Evolutionary conservation across 805 yeast species (phyloP).

Genomic region (Nematodospora valgi): DNA sequence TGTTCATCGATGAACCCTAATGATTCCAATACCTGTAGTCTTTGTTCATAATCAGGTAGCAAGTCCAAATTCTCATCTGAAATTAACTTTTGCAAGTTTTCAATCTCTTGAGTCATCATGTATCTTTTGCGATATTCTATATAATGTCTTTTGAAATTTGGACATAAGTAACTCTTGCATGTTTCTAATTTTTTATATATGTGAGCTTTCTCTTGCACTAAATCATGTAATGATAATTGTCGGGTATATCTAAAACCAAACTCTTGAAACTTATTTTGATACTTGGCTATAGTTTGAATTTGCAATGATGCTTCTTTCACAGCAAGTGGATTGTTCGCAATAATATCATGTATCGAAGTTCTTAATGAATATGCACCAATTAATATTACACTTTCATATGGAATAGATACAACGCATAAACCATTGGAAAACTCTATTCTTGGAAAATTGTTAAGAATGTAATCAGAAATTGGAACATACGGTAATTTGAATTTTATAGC

Average conservation of each 20-base stretch:
- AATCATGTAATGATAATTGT: constrained; percentile 35
- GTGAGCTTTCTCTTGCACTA: constrained; percentile 32
- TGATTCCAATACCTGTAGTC: constrained; percentile 72
- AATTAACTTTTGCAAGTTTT: constrained; percentile 53
- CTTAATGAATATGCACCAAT: constrained; percentile 37
- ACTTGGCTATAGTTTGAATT: constrained; percentile 30
- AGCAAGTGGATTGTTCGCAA: constrained; percentile 33
- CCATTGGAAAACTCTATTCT: constrained; percentile 31
- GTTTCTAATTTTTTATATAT: constrained; percentile 26
- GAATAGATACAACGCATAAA: constrained; percentile 37
- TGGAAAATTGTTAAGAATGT: constrained; percentile 32
- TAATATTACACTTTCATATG: constrained; percentile 40
- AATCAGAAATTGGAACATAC: constrained; percentile 32
- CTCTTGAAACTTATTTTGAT: constrained; percentile 43
- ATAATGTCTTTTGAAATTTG: constrained; percentile 44
- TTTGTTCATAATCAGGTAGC: constrained; percentile 89
- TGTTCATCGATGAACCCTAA: constrained; percentile 76
- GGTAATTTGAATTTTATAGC: constrained; percentile 27
- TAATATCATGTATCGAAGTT: constrained; percentile 28
- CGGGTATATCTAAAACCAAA: constrained; percentile 33
- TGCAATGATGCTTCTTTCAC: constrained; percentile 34
- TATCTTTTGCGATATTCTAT: constrained; percentile 44
- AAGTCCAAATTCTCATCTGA: constrained; percentile 87
- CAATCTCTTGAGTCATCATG: constrained; percentile 48
- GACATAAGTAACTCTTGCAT: constrained; percentile 29